Conservation (phyloP, 768 basidiomycete species). For the Royoungia palumana region DNA sequence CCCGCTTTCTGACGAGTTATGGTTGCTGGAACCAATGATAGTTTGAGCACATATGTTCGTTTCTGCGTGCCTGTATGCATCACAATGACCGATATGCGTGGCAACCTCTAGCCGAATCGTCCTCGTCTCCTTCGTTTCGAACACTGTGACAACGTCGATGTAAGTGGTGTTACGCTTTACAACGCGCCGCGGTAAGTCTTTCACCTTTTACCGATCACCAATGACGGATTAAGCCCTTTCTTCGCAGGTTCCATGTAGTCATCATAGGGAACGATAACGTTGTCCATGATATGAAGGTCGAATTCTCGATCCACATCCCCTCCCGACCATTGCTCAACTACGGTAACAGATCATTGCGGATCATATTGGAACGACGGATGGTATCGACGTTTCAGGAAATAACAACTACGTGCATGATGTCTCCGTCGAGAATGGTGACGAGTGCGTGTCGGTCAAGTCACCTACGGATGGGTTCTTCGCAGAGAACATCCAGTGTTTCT, state of each 20-base stretch:
- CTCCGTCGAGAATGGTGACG: slow-evolving; percentile 31
- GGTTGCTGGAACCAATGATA: not conserved
- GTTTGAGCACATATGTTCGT: slow-evolving; percentile 3
- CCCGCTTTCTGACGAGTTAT: not conserved
- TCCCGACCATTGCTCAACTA: not conserved
- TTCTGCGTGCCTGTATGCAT: not conserved
- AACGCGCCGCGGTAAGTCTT: slow-evolving; percentile 10
- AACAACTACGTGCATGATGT: slow-evolving; percentile 34
- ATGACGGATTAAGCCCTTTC: not conserved
- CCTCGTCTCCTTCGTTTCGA: slow-evolving; percentile 9
- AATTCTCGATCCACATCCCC: not conserved
- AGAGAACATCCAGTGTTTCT: slow-evolving; percentile 11
- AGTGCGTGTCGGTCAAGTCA: slow-evolving; percentile 35
- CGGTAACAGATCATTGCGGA: slow-evolving; percentile 5
- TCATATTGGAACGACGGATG: slow-evolving; percentile 11
- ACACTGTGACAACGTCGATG: slow-evolving; percentile 2
- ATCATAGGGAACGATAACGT: slow-evolving; percentile 9
- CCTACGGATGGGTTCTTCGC: slow-evolving; percentile 22
- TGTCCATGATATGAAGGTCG: slow-evolving; percentile 10
- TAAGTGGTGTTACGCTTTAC: slow-evolving; percentile 14
- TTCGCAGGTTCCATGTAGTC: slow-evolving; percentile 11
- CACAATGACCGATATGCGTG: not conserved
- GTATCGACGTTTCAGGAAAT: slow-evolving; percentile 24
- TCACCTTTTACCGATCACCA: not conserved
- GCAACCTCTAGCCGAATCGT: not conserved